A percentile compares a stretch with the other conserved stretches of the same genome.
These are phyloP conservation scores for Haplosporangium sp. DNA, from an alignment of 371 early-diverging fungal species.

Conservation along the genomic window DNA sequence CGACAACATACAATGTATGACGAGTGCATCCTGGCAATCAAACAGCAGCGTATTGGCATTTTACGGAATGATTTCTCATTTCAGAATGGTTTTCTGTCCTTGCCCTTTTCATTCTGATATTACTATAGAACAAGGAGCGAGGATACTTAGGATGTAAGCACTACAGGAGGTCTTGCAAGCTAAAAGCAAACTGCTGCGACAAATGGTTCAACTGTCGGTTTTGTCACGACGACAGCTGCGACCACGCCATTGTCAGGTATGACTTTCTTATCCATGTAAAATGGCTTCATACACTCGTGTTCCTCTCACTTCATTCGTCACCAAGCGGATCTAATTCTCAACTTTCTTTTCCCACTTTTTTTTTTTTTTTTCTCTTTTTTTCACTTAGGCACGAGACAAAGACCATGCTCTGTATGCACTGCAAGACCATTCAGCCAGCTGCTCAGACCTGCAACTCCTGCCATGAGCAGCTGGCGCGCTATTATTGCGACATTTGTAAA, in stretches of 20 bases:
- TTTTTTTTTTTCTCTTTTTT: not conserved
- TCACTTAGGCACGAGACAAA: conserved; percentile 72
- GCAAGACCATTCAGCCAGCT: conserved; percentile 84
- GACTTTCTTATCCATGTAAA: not conserved
- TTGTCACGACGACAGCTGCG: conserved; percentile 93
- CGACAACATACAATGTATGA: conserved; percentile 65
- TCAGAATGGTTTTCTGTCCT: too few relatives aligned
- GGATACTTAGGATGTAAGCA: conserved; percentile 89
- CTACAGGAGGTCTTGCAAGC: conserved; percentile 88
- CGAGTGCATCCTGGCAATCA: too few relatives aligned
- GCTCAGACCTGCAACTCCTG: conserved; percentile 82
- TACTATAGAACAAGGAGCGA: conserved; percentile 23
- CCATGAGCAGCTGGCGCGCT: conserved; percentile 70
- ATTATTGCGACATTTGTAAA: conserved; percentile 95
- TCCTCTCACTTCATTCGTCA: too few relatives aligned
- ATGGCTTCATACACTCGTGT: too few relatives aligned
- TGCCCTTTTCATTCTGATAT: not conserved
- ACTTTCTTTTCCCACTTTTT: not conserved
- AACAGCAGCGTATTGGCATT: too few relatives aligned
- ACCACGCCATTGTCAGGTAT: conserved; percentile 90
- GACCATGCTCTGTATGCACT: conserved; percentile 95
- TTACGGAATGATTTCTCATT: too few relatives aligned
- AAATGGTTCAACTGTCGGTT: conserved; percentile 93
- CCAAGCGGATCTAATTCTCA: too few relatives aligned
- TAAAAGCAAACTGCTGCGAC: conserved; percentile 94